Evolutionary conservation across 1,139 yeast species (phyloP), one percentile per base, ranked within the genome.

Genomic region (Geotrichum carabidarum): DNA sequence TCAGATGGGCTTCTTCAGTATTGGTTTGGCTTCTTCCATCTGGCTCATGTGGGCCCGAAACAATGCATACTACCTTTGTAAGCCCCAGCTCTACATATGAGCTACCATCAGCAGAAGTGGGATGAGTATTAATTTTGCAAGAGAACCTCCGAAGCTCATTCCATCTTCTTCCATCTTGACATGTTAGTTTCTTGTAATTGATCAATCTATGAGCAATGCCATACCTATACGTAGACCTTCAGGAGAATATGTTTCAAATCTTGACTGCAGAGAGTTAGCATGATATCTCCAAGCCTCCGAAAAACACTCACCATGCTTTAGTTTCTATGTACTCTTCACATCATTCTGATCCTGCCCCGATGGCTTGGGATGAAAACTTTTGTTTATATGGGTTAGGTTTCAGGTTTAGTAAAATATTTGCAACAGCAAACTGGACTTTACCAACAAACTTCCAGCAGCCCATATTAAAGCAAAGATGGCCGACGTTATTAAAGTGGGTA

Each of bases 71-170:
- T 36, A 90, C 87, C 68, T 89, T 89, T 48, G 97, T 84, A 62
- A 89, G 87, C 30, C 99, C 99, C 71, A 86, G 95, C 69, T 91
- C 95, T 18, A 93, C 83, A 63, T 84, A 86, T 1, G 97, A 83
- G 1, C 97, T 90, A 4, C 99, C 99, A 69, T 93, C 98, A 2
- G 93, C 80, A 1, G 95, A 81, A 63, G 79, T 81, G 8, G 96
- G 91, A 65, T 91, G 97, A 0, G 97, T 89, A 65, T 89, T 88
- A 58, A 88, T 81, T 34, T 82, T 79, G 65, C 96, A 87, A 44
- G 81, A 82, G 65, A 93, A 88, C 42, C 84, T 78, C 54, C 98
- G 82, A 50, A 91, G 75, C 68, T 93, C 98, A 65, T 91, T 89
- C 93, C 95, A 90, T 62, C 99, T 78, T 66, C 99, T 81, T 3